Conservation (phyloP, 768 basidiomycete genomes). For the Phlebiopsis gigantea region DNA sequence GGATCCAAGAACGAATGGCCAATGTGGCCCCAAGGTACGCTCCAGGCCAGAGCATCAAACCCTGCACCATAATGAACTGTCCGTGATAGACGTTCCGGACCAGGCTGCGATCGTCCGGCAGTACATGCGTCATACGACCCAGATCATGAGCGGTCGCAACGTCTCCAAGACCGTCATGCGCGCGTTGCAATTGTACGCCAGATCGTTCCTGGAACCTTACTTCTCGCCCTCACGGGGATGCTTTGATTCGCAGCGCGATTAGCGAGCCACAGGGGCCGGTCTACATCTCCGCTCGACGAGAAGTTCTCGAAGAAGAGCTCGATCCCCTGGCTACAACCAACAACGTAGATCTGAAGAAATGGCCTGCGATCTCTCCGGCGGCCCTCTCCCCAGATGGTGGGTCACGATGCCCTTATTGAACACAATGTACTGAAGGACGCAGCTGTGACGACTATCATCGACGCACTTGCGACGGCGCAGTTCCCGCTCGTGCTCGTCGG, state of each 20-base stretch:
- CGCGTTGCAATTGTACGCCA: constrained; percentile 56
- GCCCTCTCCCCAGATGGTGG: constrained; percentile 39
- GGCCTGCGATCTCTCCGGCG: constrained; percentile 48
- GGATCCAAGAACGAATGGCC: constrained; percentile 72
- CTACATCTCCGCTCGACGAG: constrained; percentile 70
- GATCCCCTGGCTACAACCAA: constrained; percentile 31
- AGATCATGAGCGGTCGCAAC: constrained; percentile 51
- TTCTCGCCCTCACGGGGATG: too few relatives aligned
- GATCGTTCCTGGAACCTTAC: neutral
- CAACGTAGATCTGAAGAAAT: constrained; percentile 29
- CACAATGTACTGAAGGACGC: neutral
- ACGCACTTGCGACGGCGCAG: constrained; percentile 43
- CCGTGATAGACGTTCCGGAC: constrained; percentile 58
- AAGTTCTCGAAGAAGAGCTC: constrained; percentile 63
- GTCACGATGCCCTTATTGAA: neutral
- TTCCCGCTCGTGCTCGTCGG: constrained; percentile 64
- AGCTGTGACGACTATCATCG: constrained; percentile 35
- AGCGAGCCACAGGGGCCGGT: constrained; percentile 71
- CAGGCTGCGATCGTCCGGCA: constrained; percentile 67
- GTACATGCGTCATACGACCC: constrained; percentile 65
- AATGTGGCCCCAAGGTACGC: constrained; percentile 65
- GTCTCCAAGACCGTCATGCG: constrained; percentile 47
- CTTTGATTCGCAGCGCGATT: constrained; percentile 40
- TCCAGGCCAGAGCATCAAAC: neutral
- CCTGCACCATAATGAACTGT: neutral